Conservation (phyloP, 2,329 filamentous ascomycete species). For the Ascochyta viciae-villosae region DNA sequence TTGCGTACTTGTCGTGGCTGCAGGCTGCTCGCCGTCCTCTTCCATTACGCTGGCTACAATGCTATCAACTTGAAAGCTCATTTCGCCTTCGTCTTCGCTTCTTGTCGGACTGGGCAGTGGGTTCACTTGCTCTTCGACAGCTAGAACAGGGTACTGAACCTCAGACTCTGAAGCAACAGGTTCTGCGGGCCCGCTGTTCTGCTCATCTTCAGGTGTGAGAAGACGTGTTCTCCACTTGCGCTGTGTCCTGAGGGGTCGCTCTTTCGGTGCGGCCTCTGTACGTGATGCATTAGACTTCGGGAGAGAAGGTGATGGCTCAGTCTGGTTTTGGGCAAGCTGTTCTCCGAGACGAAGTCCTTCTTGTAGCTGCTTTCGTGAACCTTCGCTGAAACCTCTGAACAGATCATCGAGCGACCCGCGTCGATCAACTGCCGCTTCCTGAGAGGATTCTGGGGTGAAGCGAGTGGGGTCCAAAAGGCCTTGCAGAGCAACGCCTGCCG, state of each 20-base stretch:
- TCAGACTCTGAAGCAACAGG: slow-evolving; percentile 19
- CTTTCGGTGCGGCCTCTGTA: slow-evolving; percentile 16
- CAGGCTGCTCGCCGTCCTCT: neutral
- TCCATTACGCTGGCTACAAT: slow-evolving; percentile 20
- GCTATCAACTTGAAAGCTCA: slow-evolving; percentile 42
- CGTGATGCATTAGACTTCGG: slow-evolving; percentile 29
- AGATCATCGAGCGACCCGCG: slow-evolving; percentile 43
- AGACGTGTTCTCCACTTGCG: slow-evolving; percentile 39
- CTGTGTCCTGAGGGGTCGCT: slow-evolving; percentile 33
- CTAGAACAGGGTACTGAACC: slow-evolving; percentile 38
- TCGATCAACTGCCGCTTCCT: slow-evolving; percentile 28
- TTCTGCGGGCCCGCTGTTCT: slow-evolving; percentile 22
- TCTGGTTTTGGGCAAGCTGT: slow-evolving; percentile 42
- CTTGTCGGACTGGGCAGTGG: slow-evolving; percentile 40
- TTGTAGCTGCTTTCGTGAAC: slow-evolving; percentile 48
- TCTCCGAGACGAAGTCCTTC: slow-evolving; percentile 49
- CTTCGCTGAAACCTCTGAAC: slow-evolving; percentile 50
- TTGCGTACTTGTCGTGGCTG: slow-evolving; percentile 1
- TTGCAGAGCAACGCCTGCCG: slow-evolving; percentile 48
- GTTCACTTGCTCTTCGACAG: slow-evolving; percentile 21
- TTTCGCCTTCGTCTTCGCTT: slow-evolving; percentile 44
- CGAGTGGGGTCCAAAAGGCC: slow-evolving; percentile 43
- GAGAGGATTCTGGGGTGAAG: slow-evolving; percentile 36
- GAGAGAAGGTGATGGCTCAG: slow-evolving; percentile 21
- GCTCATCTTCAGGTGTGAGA: slow-evolving; percentile 44